A percentile compares a stretch with the other conserved stretches of the same genome.
phyloP scores from a whole-genome alignment of 805 yeast species.

The Candida saitoana region DNA sequence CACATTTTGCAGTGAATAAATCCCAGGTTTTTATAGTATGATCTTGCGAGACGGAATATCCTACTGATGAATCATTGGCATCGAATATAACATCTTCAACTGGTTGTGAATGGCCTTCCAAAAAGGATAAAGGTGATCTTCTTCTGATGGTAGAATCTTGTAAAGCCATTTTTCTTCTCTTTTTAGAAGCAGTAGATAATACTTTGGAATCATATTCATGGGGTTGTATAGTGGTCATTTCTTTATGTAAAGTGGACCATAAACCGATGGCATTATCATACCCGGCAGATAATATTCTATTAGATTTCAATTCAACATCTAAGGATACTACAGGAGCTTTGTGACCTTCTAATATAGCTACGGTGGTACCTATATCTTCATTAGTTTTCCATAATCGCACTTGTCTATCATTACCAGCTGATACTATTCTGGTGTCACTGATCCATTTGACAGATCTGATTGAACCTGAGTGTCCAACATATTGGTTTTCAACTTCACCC shows the following conservation, averaged over 20 bases:
- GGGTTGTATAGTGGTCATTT: slow-evolving; percentile 61
- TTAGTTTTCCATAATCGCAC: slow-evolving; percentile 81
- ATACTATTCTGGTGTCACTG: slow-evolving; percentile 66
- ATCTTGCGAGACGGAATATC: slow-evolving; percentile 92
- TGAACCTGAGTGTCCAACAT: slow-evolving; percentile 85
- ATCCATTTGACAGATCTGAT: slow-evolving; percentile 80
- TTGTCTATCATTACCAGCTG: slow-evolving; percentile 87
- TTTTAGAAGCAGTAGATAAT: slow-evolving; percentile 75
- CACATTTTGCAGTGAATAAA: slow-evolving; percentile 75
- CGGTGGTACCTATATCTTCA: slow-evolving; percentile 61
- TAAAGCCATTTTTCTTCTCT: slow-evolving; percentile 78
- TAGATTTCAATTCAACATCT: slow-evolving; percentile 50
- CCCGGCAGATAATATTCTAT: slow-evolving; percentile 77
- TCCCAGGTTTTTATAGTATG: slow-evolving; percentile 97
- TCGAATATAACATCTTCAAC: slow-evolving; percentile 84
- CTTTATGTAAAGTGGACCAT: slow-evolving; percentile 87
- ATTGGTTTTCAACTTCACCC: slow-evolving; percentile 76
- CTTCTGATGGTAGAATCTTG: slow-evolving; percentile 73
- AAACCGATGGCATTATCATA: slow-evolving; percentile 75
- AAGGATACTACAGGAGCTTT: slow-evolving; percentile 79
- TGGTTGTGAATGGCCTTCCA: slow-evolving; percentile 81
- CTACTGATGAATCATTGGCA: slow-evolving; percentile 68
- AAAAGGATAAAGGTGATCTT: slow-evolving; percentile 72
- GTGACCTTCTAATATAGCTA: slow-evolving; percentile 88
- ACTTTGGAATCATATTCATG: slow-evolving; percentile 42